phyloP scores from a whole-genome alignment of 2,329 filamentous ascomycete genomes.

The Blastomyces percursus region DNA sequence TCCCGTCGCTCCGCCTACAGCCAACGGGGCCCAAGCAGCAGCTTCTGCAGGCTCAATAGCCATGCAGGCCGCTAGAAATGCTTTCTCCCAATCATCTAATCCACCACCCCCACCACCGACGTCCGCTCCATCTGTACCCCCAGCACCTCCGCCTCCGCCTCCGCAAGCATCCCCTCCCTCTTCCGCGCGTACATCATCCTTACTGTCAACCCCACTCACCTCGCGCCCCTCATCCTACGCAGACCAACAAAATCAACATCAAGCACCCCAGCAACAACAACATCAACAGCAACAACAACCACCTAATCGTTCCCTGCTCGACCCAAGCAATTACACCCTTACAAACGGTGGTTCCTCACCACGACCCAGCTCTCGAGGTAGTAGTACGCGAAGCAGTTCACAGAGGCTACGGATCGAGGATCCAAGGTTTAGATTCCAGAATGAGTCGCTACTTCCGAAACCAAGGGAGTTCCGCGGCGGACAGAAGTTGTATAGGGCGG shows the following conservation, averaged over 20 bases:
- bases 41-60: conserved; percentile 41
- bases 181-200: conserved; percentile 32
- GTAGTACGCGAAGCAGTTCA: neutral
- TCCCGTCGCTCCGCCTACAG: conserved; percentile 40
- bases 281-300: conserved; percentile 34
- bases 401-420: conserved; percentile 54
- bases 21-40: conserved; percentile 28
- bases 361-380: neutral
- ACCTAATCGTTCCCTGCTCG: conserved; percentile 52
- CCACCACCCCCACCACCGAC: conserved; percentile 34
- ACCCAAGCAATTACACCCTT: conserved; percentile 66
- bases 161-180: conserved; percentile 27
- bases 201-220: conserved; percentile 26
- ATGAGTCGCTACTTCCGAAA: conserved; percentile 70
- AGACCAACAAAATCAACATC: conserved; percentile 15
- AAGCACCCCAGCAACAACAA: conserved; percentile 25
- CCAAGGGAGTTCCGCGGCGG: conserved; percentile 70
- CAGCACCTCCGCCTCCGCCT: conserved; percentile 38
- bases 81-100: conserved; percentile 37
- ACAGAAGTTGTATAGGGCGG: conserved; percentile 71
- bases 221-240: conserved; percentile 32
- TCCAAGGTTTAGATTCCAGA: conserved; percentile 73
- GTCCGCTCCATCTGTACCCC: conserved; percentile 27
- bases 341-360: conserved; percentile 44
- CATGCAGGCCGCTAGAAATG: conserved; percentile 49